A percentile compares a stretch with the other conserved stretches of the same genome.
phyloP scores from a whole-genome alignment of 1,284 basidiomycete genomes.

The Lignosus rhinocerotis region DNA sequence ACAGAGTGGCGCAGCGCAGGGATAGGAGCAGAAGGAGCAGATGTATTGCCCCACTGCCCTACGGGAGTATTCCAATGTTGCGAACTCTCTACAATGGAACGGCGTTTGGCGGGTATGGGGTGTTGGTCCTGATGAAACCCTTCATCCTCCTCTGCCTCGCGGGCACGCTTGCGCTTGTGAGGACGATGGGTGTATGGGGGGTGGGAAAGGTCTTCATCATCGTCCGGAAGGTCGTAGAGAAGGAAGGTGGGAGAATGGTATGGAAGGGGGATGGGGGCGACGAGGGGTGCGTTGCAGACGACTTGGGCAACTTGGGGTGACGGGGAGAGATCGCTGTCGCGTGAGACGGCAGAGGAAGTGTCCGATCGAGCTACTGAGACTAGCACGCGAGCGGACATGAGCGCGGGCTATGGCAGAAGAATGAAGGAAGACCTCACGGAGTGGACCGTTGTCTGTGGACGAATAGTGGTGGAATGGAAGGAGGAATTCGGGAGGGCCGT shows the following conservation, averaged over 20 bases:
- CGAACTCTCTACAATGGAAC: constrained; percentile 12
- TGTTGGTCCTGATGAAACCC: not conserved
- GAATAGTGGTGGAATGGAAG: constrained; percentile 26
- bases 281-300: constrained; percentile 62
- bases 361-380: constrained; percentile 47
- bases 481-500: constrained; percentile 25
- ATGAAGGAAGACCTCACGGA: constrained; percentile 21
- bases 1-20: constrained; percentile 12
- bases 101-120: constrained; percentile 24
- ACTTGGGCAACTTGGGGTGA: constrained; percentile 40
- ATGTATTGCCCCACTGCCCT: constrained; percentile 2
- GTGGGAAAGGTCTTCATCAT: constrained; percentile 69
- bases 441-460: constrained; percentile 5
- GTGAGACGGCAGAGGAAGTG: constrained; percentile 32
- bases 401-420: constrained; percentile 1
- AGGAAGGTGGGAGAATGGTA: constrained; percentile 70
- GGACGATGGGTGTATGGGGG: constrained; percentile 59
- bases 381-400: constrained; percentile 16
- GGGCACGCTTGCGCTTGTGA: constrained; percentile 55
- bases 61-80: constrained; percentile 3
- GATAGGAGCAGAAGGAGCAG: not conserved
- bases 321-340: constrained; percentile 28
- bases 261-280: constrained; percentile 66
- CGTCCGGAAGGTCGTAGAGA: constrained; percentile 61
- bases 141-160: constrained; percentile 33